Percentiles rank a stretch among this genome's conserved stretches.
These are phyloP conservation scores for Neofusicoccum sp. DNA, from an alignment of 2,329 filamentous ascomycete species.

Conservation along the genomic window DNA sequence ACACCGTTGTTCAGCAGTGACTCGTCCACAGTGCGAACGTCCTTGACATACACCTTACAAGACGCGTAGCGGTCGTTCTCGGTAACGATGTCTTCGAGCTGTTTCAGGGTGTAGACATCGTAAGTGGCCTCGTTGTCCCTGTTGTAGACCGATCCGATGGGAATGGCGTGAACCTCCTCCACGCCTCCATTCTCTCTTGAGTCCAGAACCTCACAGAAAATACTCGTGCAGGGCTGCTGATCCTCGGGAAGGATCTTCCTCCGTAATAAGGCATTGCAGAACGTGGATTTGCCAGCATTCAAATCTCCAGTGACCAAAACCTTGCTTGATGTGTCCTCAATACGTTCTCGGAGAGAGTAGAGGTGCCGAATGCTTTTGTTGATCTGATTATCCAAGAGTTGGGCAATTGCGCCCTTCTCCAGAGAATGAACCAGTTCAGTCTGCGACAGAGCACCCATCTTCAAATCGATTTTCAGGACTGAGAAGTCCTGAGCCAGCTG, in stretches of 20 bases:
- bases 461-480: conserved; percentile 89
- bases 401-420: conserved; percentile 87
- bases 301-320: conserved; percentile 93
- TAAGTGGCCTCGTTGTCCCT: conserved; percentile 93
- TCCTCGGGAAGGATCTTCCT: conserved; percentile 93
- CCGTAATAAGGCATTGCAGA: conserved; percentile 93
- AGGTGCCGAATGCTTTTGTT: conserved; percentile 90
- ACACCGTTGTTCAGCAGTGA: conserved; percentile 96
- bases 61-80: conserved; percentile 87
- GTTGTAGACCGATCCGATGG: conserved; percentile 75
- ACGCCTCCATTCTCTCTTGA: conserved; percentile 84
- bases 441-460: conserved; percentile 82
- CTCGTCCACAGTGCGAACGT: conserved; percentile 83
- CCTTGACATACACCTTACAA: conserved; percentile 95
- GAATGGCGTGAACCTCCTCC: conserved; percentile 94
- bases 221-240: conserved; percentile 95
- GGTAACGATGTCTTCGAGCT: conserved; percentile 84
- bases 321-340: conserved; percentile 96
- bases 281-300: conserved; percentile 97
- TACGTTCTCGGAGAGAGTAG: conserved; percentile 80
- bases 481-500: conserved; percentile 96
- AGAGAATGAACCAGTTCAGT: conserved; percentile 90
- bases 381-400: conserved; percentile 90
- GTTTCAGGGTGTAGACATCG: conserved; percentile 73
- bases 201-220: conserved; percentile 96